Percentiles rank a stretch among this genome's conserved stretches.
Evolutionary conservation across 306 rosid species (phyloP).

Genomic region (Adenanthera pavonina): DNA sequence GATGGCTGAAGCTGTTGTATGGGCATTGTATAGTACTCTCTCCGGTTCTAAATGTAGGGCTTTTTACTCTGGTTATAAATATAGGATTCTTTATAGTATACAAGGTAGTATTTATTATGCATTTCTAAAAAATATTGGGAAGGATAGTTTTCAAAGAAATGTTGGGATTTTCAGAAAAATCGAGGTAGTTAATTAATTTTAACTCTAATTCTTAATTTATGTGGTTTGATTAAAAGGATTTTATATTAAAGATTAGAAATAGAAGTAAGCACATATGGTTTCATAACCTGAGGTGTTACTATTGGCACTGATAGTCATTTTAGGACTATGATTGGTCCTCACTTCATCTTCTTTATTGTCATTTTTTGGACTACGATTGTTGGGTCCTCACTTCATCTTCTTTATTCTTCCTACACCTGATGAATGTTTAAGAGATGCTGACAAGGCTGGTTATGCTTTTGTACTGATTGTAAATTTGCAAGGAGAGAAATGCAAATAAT

Average conservation of each 20-base stretch:
- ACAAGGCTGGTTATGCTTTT: neutral
- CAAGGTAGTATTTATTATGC: too few relatives aligned
- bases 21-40: neutral
- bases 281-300: constrained; percentile 3
- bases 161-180: too few relatives aligned
- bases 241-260: neutral
- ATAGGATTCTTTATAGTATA: too few relatives aligned
- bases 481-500: constrained; percentile 7
- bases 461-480: constrained; percentile 22
- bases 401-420: constrained; percentile 26
- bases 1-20: constrained; percentile 30
- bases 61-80: too few relatives aligned
- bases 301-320: constrained; percentile 9
- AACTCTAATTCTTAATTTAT: too few relatives aligned
- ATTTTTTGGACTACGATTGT: constrained; percentile 26
- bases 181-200: too few relatives aligned
- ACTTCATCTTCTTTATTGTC: neutral
- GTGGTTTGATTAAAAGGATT: too few relatives aligned
- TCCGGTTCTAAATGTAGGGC: too few relatives aligned
- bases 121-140: too few relatives aligned
- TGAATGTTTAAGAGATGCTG: constrained; percentile 4
- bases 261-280: constrained; percentile 6
- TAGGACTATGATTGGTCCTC: too few relatives aligned
- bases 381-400: constrained; percentile 28
- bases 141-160: too few relatives aligned